Evolutionary conservation across 306 rosid species (phyloP).

Genomic region (Quercus suber): DNA sequence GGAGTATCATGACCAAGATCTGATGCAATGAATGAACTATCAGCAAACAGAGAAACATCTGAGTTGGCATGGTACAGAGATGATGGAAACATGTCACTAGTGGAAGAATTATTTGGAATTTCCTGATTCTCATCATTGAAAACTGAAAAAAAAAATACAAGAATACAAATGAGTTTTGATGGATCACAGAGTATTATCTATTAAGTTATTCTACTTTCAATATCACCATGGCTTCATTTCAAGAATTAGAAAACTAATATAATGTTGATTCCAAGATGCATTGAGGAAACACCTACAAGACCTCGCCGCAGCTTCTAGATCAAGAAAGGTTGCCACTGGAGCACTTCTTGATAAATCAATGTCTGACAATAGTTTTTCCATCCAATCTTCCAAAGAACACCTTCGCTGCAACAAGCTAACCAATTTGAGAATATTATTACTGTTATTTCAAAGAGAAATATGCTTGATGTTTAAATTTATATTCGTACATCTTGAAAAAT

Average conservation of each 20-base stretch:
- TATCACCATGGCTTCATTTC: not conserved
- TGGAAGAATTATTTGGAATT: constrained; percentile 44
- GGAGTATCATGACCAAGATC: constrained; percentile 50
- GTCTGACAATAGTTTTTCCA: constrained; percentile 75
- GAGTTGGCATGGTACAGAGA: constrained; percentile 35
- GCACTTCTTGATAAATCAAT: constrained; percentile 86
- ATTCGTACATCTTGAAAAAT: not conserved
- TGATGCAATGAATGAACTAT: constrained; percentile 47
- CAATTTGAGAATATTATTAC: constrained; percentile 28
- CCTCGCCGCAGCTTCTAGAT: constrained; percentile 97
- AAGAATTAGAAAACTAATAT: constrained; percentile 3
- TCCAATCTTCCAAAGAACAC: constrained; percentile 74
- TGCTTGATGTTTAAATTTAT: not conserved
- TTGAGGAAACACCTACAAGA: constrained; percentile 58
- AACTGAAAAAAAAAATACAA: constrained; percentile 50
- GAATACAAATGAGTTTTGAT: constrained; percentile 1
- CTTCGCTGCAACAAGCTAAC: constrained; percentile 67
- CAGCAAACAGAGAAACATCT: constrained; percentile 39
- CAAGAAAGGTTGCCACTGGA: constrained; percentile 74
- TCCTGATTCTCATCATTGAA: constrained; percentile 46
- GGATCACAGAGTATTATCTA: constrained; percentile 1
- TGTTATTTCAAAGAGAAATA: not conserved
- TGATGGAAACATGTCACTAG: constrained; percentile 34
- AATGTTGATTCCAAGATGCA: constrained; percentile 11
- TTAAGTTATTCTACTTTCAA: constrained; percentile 2